Percentiles rank a stretch among this genome's conserved stretches.
These are phyloP conservation scores for Dendrobium catenatum DNA, from an alignment of 106 monocot genomes.

Conservation along the genomic window DNA sequence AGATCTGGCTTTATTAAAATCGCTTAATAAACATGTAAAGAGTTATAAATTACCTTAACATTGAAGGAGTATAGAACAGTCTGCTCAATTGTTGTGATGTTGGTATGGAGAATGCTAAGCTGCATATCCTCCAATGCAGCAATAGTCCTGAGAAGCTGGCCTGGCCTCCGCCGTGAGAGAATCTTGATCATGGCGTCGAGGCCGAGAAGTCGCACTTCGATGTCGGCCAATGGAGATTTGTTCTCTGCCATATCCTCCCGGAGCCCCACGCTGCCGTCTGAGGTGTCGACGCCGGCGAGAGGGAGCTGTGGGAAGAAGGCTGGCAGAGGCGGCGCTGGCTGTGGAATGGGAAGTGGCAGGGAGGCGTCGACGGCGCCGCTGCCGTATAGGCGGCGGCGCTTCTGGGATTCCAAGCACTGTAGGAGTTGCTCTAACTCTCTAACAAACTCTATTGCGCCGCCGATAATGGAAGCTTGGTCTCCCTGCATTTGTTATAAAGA, in stretches of 20 bases:
- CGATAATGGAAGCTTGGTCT: constrained; percentile 91
- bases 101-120: constrained; percentile 63
- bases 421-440: constrained; percentile 87
- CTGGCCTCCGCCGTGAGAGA: constrained; percentile 45
- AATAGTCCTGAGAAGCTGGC: constrained; percentile 62
- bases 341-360: constrained; percentile 14
- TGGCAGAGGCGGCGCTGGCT: constrained; percentile 5
- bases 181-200: constrained; percentile 74
- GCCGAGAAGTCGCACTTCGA: constrained; percentile 66
- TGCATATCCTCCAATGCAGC: constrained; percentile 83
- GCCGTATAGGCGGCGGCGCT: constrained; percentile 47
- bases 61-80: constrained; percentile 93
- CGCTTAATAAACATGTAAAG: no score
- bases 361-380: neutral
- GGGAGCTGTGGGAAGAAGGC: constrained; percentile 16
- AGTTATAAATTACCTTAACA: constrained; percentile 47
- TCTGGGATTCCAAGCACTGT: constrained; percentile 84
- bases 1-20: no score
- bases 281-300: constrained; percentile 11
- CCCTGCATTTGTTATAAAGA: constrained; percentile 30
- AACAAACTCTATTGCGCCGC: constrained; percentile 87
- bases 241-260: constrained; percentile 65
- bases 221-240: constrained; percentile 62
- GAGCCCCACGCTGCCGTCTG: constrained; percentile 4
- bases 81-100: constrained; percentile 88